Evolutionary conservation across 352 stramenopile genomes (phyloP), one percentile per base, ranked within the genome.

Genomic region (Phytophthora cactorum): DNA sequence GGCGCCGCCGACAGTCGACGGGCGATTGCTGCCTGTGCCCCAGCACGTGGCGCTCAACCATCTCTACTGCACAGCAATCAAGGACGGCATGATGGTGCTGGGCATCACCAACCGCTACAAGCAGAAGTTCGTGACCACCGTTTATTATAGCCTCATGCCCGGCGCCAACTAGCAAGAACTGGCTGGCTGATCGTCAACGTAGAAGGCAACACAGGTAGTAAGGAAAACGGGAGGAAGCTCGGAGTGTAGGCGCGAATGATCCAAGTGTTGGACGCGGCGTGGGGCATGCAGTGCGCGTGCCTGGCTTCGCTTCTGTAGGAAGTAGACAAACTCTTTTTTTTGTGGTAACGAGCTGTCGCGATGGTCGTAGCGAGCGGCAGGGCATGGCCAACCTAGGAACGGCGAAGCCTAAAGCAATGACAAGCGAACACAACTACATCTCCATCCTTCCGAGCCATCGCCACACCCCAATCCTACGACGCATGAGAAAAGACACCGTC

Each of bases 21-120:
- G 95, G 4, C 86, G 95, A 66, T 86, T 98, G 47, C 83, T 99
- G 38, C 97, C 97, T 39, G 90, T 99, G 67, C 98, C 98, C 32
- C 97, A 99, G 82, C 97, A 99, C 78, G 98, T 99, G 36, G 97
- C 98, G 12, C 86, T 99, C 27, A 99, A 99, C 79, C 98, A 99
- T 85, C 82, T 99, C 15, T 99, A 99, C 78, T 99, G 98, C 82
- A 99, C 97, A 55, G 94, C 95, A 36, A 98, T 98, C 75, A 98
- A 98, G 79, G 98, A 99, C 80, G 98, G 98, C 56, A 99, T 99
- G 96, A 99, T 99, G 97, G 98, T 99, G 52, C 88, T 99, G 25
- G 97, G 97, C 56, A 98, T 99, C 80, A 99, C 98, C 22, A 97
- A 99, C 64, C 89, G 97, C 46, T 95, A 95, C 77, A 98, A 98